Evolutionary conservation across 495 filamentous ascomycete genomes (phyloP), one percentile per base, ranked within the genome.

Genomic region (Copromyces sp.): DNA sequence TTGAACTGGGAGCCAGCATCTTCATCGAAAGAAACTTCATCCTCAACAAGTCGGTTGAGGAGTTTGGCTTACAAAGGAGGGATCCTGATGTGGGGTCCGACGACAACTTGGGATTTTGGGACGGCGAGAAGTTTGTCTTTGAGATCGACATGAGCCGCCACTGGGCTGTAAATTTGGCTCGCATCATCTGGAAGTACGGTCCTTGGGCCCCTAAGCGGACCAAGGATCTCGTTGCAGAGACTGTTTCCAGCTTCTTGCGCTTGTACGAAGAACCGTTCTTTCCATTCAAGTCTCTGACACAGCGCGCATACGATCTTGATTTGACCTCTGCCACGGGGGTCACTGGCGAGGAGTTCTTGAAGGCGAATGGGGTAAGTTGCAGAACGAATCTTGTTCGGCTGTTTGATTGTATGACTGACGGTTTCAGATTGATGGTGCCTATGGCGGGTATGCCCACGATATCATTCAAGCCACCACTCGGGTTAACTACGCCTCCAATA

Each of bases 401-500:
- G 39, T n/a, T 70, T 35, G n/a, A 7, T 17, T 68, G 17, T 9
- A 37, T 59, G n/a, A 29, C 69, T 72, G 32, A 72, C 42, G 7
- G 7, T n/a, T 24, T 14, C 20, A 88, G 85, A 87, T 98, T 45
- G 85, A 85, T 3, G 81, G 84, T 0, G 74, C 80, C 11, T 99
- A 96, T 78, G 81, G 84, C 0, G 74, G 80, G 9, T 99, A 95
- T 78, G 82, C 92, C 2, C 88, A 88, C 12, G 94, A 99, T 68
- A 89, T 99, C 53, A 88, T 99, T 14, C 96, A 98, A 82, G 93
- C 95, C 3, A 92, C 90, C 74, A 98, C 95, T 1, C 86, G 95
- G 6, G 95, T 98, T 59, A 99, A 99, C 78, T 98, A 98, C 82
- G 95, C 91, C 0, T 93, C 95, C 74, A 98, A 99, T 73, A 78